Base-by-base conservation (phyloP, 495 filamentous ascomycete genomes). In the Tuber borchii region DNA sequence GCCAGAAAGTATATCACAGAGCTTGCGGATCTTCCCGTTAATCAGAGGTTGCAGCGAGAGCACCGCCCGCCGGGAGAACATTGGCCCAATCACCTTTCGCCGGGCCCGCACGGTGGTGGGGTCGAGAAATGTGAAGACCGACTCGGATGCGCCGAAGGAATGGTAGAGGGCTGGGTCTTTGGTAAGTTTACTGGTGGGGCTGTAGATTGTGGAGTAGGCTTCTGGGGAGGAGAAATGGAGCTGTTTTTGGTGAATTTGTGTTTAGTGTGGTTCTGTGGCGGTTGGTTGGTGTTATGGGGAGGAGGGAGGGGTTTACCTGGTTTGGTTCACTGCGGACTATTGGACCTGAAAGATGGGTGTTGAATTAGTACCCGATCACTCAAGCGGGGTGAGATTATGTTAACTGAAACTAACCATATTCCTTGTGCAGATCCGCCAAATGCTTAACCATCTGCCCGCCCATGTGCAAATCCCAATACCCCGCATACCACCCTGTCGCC, bases 131-230 rank as follows among this genome's bases (percentile, higher is more conserved):
- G 79, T 80, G 56, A 87, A 86, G 20, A 81, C 84, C 9, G 86
- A 85, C 12, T 83, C 76, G 39, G 84, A 69, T 45, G 81, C 74
- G 70, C 79, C 77, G 79, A 87, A 86, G 56, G 77, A 72, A 20
- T 75, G 70, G 70, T 86, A 86, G 19, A 85, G 73, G 3, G 22
- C 39, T 16, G 71, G 71, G 19, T 86, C 84, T 75, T 87, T 87
- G 73, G 83, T 74, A 78, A 85, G 83, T 22, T 84, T 82, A 17
- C 78, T 77, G 16, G 75, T 76, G 12, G 74, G 40, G 73, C 82
- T 84, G 76, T 86, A 86, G 19, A 87, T 85, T 26, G 83, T 83
- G 31, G 82, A 75, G 72, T 86, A 86, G 22, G 80, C 84, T 8
- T 82, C 74, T 12, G 86, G 86, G 6, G 82, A 77, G 2, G 77